phyloP scores from a whole-genome alignment of 495 filamentous ascomycete genomes.

The Xylaria nigripes region DNA sequence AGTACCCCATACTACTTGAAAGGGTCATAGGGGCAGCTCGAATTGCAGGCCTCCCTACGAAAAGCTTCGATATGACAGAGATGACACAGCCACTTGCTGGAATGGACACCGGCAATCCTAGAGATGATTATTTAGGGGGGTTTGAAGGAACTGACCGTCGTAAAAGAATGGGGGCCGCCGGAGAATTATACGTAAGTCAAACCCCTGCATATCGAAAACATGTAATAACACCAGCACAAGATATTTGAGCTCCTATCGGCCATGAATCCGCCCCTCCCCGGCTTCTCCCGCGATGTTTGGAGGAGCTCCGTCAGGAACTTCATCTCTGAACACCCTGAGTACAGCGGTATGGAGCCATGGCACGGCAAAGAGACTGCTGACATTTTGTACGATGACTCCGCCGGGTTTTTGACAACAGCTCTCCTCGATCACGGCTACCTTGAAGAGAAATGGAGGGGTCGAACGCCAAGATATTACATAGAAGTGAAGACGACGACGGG shows the following conservation, averaged over 20 bases:
- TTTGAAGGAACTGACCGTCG: background rate
- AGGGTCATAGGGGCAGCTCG: background rate
- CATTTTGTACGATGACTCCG: background rate
- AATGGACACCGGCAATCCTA: background rate
- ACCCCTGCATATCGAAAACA: background rate
- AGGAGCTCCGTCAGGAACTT: background rate
- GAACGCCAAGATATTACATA: background rate
- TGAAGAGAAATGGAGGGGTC: background rate
- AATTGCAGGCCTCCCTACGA: background rate
- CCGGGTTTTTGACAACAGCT: background rate
- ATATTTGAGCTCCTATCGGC: background rate
- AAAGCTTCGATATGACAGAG: background rate
- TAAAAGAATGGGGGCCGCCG: background rate
- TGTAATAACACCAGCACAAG: background rate
- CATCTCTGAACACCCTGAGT: background rate
- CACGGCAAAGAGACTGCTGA: background rate
- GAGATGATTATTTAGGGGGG: background rate
- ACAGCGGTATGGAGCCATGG: background rate
- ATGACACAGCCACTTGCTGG: background rate
- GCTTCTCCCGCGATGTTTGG: background rate
- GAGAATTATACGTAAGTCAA: background rate
- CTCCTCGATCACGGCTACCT: background rate
- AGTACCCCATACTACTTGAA: background rate
- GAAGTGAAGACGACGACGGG: constrained; percentile 4
- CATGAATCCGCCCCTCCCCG: background rate